phyloP scores from a whole-genome alignment of 202 grass and related monocot genomes.

The Musa balbisiana region DNA sequence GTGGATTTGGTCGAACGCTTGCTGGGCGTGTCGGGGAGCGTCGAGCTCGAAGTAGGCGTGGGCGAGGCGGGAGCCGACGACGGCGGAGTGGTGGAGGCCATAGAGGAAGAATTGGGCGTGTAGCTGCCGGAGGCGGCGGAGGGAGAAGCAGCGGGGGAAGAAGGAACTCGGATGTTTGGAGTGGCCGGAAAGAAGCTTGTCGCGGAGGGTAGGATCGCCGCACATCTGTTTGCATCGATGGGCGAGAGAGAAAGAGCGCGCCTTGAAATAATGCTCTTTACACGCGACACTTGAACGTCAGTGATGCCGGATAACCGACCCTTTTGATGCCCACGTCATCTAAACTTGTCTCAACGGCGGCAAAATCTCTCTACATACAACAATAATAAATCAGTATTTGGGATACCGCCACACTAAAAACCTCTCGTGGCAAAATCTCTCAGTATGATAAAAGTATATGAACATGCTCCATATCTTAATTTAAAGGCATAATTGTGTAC shows the following conservation, averaged over 20 bases:
- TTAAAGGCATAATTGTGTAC: no score
- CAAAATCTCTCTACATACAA: no score
- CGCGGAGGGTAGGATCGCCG: constrained; percentile 10
- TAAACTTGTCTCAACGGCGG: no score
- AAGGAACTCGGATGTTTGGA: neutral
- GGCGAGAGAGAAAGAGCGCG: neutral
- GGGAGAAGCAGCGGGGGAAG: constrained; percentile 17
- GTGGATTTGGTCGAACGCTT: constrained; percentile 23
- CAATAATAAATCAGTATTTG: no score
- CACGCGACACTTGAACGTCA: no score
- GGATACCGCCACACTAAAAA: no score
- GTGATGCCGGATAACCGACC: no score
- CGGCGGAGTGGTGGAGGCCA: constrained; percentile 38
- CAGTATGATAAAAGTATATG: no score
- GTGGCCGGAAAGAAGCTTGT: neutral
- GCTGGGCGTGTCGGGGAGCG: constrained; percentile 1
- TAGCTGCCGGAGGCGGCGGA: constrained; percentile 36
- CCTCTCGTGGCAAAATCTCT: no score
- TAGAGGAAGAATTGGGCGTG: constrained; percentile 57
- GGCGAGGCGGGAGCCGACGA: constrained; percentile 26
- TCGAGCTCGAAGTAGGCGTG: constrained; percentile 13
- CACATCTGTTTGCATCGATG: constrained; percentile 17
- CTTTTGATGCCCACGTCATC: no score
- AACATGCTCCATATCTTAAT: no score
- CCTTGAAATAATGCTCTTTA: no score